Conservation (phyloP, 23 red algal species). For the Gracilaria vermiculophylla region DNA sequence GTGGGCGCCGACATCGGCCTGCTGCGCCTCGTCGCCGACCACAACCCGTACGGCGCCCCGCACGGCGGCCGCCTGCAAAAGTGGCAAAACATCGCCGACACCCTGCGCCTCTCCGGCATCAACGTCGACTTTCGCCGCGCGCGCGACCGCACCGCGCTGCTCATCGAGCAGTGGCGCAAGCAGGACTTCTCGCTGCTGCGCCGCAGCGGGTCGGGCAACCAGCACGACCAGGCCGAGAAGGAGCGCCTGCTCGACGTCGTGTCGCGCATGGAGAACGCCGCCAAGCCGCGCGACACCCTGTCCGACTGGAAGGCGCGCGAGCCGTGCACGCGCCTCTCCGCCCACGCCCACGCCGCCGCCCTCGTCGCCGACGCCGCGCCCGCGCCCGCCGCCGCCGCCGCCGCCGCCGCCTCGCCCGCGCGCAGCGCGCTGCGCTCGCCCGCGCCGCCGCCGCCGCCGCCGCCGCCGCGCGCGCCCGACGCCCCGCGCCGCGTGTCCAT, state of each 20-base stretch:
- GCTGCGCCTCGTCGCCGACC: conserved; percentile 23
- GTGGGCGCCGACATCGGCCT: conserved; percentile 44
- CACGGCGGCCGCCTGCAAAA: conserved; percentile 60
- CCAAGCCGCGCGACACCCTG: conserved; percentile 43
- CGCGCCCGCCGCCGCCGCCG: background rate
- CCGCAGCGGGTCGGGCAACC: conserved; percentile 52
- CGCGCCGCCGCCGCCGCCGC: background rate
- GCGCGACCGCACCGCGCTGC: conserved; percentile 35
- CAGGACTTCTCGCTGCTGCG: conserved; percentile 37
- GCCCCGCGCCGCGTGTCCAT: background rate
- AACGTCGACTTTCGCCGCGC: conserved; percentile 66
- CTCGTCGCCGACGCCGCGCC: background rate
- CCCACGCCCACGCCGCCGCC: background rate
- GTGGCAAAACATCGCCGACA: conserved; percentile 53
- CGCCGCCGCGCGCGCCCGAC: background rate
- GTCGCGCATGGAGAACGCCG: conserved; percentile 46
- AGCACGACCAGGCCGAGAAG: conserved; percentile 57
- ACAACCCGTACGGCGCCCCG: conserved; percentile 49
- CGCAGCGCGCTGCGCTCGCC: no score
- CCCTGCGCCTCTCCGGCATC: conserved; percentile 25
- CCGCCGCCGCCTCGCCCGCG: background rate
- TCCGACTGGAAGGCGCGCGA: conserved; percentile 20
- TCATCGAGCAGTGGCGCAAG: conserved; percentile 53
- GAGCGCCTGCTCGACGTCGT: conserved; percentile 22
- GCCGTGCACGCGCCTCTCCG: background rate